Percentiles rank a stretch among this genome's conserved stretches.
phyloP scores from a whole-genome alignment of 306 rosid genomes.

The apple (Malus domestica) region ASM211411v1 NC_041805.1:27600501-27601000 shows the following conservation, averaged over 20 bases:
- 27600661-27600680: background rate
- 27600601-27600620: background rate
- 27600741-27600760: background rate
- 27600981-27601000: slow-evolving; percentile 29
- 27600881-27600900: background rate
- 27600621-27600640: background rate
- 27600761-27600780: background rate
- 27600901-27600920: background rate
- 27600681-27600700: background rate
- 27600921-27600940: background rate
- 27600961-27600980: slow-evolving; percentile 58
- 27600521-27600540: background rate
- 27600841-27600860: background rate
- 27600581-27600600: background rate
- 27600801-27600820: background rate
- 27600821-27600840: background rate
- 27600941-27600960: slow-evolving; percentile 40
- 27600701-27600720: background rate
- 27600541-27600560: background rate
- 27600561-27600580: background rate
- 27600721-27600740: background rate
- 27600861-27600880: background rate
- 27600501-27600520: no score
- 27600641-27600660: background rate
- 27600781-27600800: no score